These are phyloP conservation scores for Colletotrichum sp. DNA, from an alignment of 2,329 filamentous ascomycete species.

Conservation along the genomic window DNA sequence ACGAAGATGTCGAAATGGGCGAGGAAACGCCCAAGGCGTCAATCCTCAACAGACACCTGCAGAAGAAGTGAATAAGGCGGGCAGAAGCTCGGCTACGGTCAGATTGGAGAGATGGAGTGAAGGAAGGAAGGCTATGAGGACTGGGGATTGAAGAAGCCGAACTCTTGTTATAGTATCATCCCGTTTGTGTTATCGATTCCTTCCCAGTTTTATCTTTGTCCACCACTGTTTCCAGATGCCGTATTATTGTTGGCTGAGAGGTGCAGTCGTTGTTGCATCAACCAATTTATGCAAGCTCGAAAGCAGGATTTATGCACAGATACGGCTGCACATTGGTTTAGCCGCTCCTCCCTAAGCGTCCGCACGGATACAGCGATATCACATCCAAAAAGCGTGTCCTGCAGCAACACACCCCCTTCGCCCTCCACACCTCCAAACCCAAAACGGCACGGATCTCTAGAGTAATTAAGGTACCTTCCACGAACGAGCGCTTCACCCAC, in stretches of 20 bases:
- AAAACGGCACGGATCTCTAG: conserved; percentile 8
- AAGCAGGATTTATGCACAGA: not conserved
- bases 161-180: not conserved
- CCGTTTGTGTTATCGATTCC: not conserved
- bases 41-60: conserved; percentile 10
- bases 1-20: not conserved
- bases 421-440: conserved; percentile 16
- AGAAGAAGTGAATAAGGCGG: not conserved
- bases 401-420: conserved; percentile 9
- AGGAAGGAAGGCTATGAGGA: not conserved
- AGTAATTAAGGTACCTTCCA: conserved; percentile 14
- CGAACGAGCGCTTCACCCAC: conserved; percentile 2
- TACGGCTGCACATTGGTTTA: not conserved
- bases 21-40: conserved; percentile 15
- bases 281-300: not conserved
- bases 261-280: not conserved
- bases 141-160: not conserved
- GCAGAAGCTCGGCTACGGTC: not conserved
- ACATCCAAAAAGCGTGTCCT: not conserved
- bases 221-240: not conserved
- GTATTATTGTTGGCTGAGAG: not conserved
- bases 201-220: not conserved
- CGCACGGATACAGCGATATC: not conserved
- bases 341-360: not conserved
- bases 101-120: not conserved